Percentiles rank a stretch among this genome's conserved stretches.
Evolutionary conservation across 352 stramenopile species (phyloP).

Genomic region (Phytophthora aleatoria): DNA sequence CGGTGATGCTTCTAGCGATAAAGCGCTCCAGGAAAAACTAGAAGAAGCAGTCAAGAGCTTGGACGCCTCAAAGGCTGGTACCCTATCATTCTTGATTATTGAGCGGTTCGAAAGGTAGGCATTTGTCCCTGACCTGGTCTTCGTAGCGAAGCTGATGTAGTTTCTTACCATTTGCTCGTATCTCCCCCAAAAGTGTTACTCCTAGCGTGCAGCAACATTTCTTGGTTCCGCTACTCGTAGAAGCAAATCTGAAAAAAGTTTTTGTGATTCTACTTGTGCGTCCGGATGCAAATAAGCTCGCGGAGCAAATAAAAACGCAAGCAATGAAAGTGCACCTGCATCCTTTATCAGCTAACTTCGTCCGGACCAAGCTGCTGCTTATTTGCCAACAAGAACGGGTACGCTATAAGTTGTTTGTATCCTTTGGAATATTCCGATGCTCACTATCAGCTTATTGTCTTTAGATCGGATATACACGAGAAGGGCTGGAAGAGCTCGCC

Average conservation of each 20-base stretch:
- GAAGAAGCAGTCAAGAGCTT: conserved; percentile 20
- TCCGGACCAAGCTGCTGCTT: conserved; percentile 59
- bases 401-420: conserved; percentile 2
- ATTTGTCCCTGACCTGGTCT: background rate
- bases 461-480: conserved; percentile 68
- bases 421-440: background rate
- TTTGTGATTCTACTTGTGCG: conserved; percentile 61
- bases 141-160: background rate
- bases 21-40: conserved; percentile 20
- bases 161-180: background rate
- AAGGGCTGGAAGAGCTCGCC: conserved; percentile 58
- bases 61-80: conserved; percentile 28
- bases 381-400: conserved; percentile 58
- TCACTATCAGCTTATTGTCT: background rate
- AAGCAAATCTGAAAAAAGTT: conserved; percentile 55
- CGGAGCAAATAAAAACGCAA: conserved; percentile 62
- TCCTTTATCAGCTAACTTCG: conserved; percentile 41
- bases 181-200: conserved; percentile 38
- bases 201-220: conserved; percentile 70
- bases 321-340: conserved; percentile 46
- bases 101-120: conserved; percentile 63
- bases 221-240: conserved; percentile 50
- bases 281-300: conserved; percentile 59
- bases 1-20: conserved; percentile 13
- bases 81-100: conserved; percentile 49